phyloP scores from a whole-genome alignment of 1,284 basidiomycete species.

The Naganishia liquefaciens region DNA sequence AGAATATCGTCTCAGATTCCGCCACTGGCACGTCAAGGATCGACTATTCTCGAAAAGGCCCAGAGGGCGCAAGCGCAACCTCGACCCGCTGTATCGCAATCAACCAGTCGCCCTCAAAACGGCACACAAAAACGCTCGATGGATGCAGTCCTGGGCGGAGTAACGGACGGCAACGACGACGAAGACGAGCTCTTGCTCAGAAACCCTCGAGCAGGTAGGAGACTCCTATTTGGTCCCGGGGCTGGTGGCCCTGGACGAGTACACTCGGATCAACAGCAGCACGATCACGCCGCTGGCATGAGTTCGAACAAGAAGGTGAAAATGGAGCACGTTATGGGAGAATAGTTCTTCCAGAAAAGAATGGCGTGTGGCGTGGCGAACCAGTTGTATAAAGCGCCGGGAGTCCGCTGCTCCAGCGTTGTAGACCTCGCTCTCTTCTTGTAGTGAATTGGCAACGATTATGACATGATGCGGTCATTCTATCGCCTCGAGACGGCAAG shows the following conservation, averaged over 20 bases:
- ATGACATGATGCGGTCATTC: no score
- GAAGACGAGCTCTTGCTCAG: conserved; percentile 22
- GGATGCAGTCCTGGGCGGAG: conserved; percentile 25
- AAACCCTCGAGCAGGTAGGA: conserved; percentile 1
- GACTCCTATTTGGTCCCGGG: conserved; percentile 15
- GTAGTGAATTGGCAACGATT: conserved; percentile 1
- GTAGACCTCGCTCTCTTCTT: not conserved
- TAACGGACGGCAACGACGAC: conserved; percentile 3
- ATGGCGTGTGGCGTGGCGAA: not conserved
- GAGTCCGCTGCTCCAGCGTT: not conserved
- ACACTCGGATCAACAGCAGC: not conserved
- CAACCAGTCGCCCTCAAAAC: not conserved
- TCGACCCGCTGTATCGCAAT: not conserved
- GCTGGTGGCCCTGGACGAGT: not conserved
- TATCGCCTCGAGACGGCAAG: no score
- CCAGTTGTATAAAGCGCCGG: conserved; percentile 4
- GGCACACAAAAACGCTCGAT: conserved; percentile 16
- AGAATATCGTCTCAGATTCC: conserved; percentile 24
- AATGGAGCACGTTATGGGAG: conserved; percentile 24
- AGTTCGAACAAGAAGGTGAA: conserved; percentile 13
- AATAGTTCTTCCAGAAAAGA: not conserved
- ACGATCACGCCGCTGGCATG: not conserved
- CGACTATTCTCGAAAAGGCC: conserved; percentile 17
- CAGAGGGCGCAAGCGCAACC: conserved; percentile 6
- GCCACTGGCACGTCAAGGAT: conserved; percentile 21